Base-by-base conservation (phyloP, 192 early-diverging fungal species). In the Gigaspora rosea region DNA sequence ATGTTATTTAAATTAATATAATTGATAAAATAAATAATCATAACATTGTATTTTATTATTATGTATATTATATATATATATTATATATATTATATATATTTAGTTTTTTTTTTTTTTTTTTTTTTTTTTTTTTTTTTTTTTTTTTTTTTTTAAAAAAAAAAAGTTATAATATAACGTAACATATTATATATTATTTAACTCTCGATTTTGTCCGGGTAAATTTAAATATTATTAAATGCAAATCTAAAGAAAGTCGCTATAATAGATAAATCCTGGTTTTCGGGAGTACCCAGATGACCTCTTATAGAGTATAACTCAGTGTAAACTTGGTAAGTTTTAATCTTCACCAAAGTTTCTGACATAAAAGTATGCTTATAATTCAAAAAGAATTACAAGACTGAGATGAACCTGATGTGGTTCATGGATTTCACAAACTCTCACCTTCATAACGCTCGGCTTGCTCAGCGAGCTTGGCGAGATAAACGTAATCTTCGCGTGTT, bases 371-470 rank as follows among this genome's bases (percentile, higher is more conserved):
- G 6, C 22, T 33, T 35, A 57, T 33, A 32, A 62, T 33, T 62
- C 27, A 12, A 4, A 41, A 66, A 66, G 64, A 66, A 66, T 35
- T 66, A 66, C 64, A 46, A 32, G 64, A 15, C 67, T 27, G 20
- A 69, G 67, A 69, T 69, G 67, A 69, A 49, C 47, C 67, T 47
- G 67, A 47, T 56, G 52, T 56, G 52, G 8, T 50, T 73, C 32
- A 59, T 41, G n/a, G 52, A 33, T 36, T 73, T 73, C 69, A 68
- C 52, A 49, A 51, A 50, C 27, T 20, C 65, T 83, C 90, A 97
- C 96, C 96, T 84, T 98, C 97, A 85, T 98, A 98, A 80, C 97
- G 92, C 88, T 98, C 97, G 78, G 97, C 97, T 86, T 98, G 97
- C 89, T 98, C 97, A 79, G 96, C 93, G 82, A 98, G 93, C 92